Conservation (phyloP, 495 filamentous ascomycete genomes). For the Penicillium nucicola region DNA sequence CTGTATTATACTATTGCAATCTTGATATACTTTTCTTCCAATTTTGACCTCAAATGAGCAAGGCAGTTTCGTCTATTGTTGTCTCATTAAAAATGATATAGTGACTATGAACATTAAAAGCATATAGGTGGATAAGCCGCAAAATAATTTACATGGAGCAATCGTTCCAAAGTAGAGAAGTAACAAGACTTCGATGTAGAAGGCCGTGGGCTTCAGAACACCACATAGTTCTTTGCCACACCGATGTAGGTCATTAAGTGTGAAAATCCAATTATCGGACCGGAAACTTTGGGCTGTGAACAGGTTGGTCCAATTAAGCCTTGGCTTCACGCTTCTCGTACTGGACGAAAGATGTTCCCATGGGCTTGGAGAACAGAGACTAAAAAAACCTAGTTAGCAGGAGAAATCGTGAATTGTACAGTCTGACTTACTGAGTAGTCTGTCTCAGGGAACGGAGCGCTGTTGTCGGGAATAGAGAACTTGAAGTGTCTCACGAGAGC, state of each 20-base stretch:
- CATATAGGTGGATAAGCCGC: not conserved
- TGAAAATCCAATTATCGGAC: not conserved
- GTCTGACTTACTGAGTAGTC: constrained; percentile 45
- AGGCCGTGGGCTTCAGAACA: too few relatives aligned
- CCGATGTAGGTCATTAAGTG: constrained; percentile 3
- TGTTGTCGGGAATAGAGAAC: constrained; percentile 31
- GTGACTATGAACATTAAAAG: not conserved
- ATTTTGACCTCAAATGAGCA: too few relatives aligned
- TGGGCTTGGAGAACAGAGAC: constrained; percentile 52
- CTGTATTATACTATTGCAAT: constrained; percentile 24
- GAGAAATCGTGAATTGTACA: not conserved
- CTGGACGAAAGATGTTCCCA: constrained; percentile 39
- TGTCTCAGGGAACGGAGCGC: constrained; percentile 40
- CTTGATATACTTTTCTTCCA: not conserved
- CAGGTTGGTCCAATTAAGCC: constrained; percentile 17
- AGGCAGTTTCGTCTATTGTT: too few relatives aligned
- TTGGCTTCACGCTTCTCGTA: constrained; percentile 42
- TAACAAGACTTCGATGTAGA: not conserved
- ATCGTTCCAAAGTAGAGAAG: constrained; percentile 6
- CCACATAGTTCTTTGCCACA: not conserved
- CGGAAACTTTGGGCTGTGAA: constrained; percentile 1
- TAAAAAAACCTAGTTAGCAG: constrained; percentile 19
- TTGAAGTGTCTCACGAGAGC: constrained; percentile 47
- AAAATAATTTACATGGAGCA: constrained; percentile 24
- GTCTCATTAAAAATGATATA: constrained; percentile 9